Evolutionary conservation across 2,329 filamentous ascomycete genomes (phyloP), one percentile per base, ranked within the genome.

Genomic region (Madurella fahalii): DNA sequence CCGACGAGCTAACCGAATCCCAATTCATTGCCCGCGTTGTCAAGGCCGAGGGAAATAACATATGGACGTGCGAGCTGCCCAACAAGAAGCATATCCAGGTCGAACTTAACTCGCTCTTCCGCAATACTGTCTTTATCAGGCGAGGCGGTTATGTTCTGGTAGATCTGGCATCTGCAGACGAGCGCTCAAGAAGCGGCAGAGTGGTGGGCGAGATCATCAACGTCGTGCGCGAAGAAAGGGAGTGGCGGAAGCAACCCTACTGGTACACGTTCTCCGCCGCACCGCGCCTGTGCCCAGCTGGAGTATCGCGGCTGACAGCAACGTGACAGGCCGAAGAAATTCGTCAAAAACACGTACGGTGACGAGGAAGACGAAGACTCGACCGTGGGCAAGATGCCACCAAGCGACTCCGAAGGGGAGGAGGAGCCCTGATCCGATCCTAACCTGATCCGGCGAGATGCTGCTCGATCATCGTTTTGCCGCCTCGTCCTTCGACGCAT

Each of bases 121-220:
- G 93, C 58, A 94, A 90, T 61, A 94, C 90, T 2, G 90, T 97
- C 60, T 97, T 90, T 89, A 88, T 97, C 69, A 92, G 89, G 71
- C 85, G 90, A 16, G 89, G 91, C 31, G 90, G 90, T 0, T 97
- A 86, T 70, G 91, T 96, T 31, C 74, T 97, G 11, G 80, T 96
- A 13, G 89, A 97, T 61, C 65, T 76, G 15, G 86, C 82, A 20
- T 77, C 79, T 2, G 76, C 85, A 39, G 83, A 84, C 30, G 83
- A 80, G 45, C 52, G 61, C 15, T 16, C 51, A 20, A 74, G 85
- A 49, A 85, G 87, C 43, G 90, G 90, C 64, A 91, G 90, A 69
- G 81, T 95, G 12, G 80, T 82, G 50, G 94, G 93, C 13, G 90
- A 96, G 71, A 96, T 99, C 64, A 79, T 95, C 62, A 96, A 96